Conservation (phyloP, 768 basidiomycete species). For the Scleroderma citrinum region DNA sequence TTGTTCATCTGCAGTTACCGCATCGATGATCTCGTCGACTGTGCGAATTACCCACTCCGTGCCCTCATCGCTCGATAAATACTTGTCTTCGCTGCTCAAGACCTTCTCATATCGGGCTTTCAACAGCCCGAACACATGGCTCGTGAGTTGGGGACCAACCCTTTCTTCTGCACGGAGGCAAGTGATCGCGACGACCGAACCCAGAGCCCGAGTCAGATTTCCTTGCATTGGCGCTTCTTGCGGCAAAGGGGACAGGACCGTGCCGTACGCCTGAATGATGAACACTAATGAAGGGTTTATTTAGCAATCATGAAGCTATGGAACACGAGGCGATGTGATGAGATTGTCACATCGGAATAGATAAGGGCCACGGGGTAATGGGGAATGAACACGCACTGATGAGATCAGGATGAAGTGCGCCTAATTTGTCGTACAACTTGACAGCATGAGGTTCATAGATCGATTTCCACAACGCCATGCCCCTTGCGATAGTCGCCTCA, state of each 20-base stretch:
- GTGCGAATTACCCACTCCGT: conserved; percentile 84
- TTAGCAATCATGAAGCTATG: conserved; percentile 27
- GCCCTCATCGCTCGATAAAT: conserved; percentile 82
- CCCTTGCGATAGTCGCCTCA: conserved; percentile 62
- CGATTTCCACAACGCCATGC: conserved; percentile 70
- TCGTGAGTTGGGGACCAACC: conserved; percentile 82
- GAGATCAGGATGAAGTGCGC: conserved; percentile 88
- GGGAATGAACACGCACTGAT: conserved; percentile 59
- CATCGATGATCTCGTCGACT: conserved; percentile 76
- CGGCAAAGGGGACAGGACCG: conserved; percentile 70
- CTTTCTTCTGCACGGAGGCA: conserved; percentile 79
- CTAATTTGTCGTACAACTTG: conserved; percentile 85
- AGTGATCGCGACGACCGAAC: conserved; percentile 80
- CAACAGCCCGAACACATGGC: conserved; percentile 86
- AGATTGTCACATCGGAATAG: conserved; percentile 23
- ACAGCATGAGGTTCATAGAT: conserved; percentile 87
- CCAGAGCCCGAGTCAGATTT: conserved; percentile 78
- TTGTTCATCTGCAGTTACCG: conserved; percentile 46
- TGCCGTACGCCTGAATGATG: conserved; percentile 82
- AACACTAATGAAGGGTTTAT: conserved; percentile 49
- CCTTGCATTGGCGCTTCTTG: conserved; percentile 66
- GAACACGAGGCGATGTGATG: conserved; percentile 25
- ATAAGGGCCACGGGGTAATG: conserved; percentile 31
- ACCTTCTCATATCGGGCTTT: conserved; percentile 65
- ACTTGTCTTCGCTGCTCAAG: conserved; percentile 64